Base-by-base conservation (phyloP, 345 rosid genomes). In the Populus simonii region DNA sequence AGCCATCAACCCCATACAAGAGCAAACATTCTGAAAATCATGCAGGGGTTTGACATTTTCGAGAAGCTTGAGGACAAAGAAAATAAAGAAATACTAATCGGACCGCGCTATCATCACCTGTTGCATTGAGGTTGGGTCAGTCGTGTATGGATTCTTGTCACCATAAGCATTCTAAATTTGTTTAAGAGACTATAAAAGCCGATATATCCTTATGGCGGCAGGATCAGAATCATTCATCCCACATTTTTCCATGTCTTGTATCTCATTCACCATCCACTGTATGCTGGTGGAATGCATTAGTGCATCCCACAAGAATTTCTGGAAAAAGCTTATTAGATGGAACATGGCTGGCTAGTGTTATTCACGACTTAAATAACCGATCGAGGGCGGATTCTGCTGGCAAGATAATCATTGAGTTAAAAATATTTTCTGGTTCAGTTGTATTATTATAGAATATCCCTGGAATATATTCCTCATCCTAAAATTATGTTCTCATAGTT, bases 391-490 rank as follows among this genome's bases (percentile, higher is more conserved):
- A 29, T 23, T 61, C 68, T 41, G 15, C 27, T 31, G 33, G 23
- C 43, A 18, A 69, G 15, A 70, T 38, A 59, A 12, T 39, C 53
- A 68, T 38, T 38, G 66, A 55, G 41, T 25, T 38, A 6, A 38
- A 12, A 27, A 0, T 9, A 4, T 47, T 66, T 47, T 15, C 10
- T 23, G 27, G 10, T 0, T 31, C 45, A 51, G 36, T 1, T 43
- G 74, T 41, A 33, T 51, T 38, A 17, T 53, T 25, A n/a, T 7
- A 20, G 53, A 31, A 31, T 49, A 22, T 71, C 38, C 76, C 25
- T 51, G 51, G 77, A 49, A 78, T 66, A 51, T 72, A 73, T 78
- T 72, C 76, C 27, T 53, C 49, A 25, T 2, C 66, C 20, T 25
- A 11, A 62, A 38, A 55, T 53, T 18, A 31, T 51, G 38, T 31